Evolutionary conservation across 257 asterid genomes (phyloP).

Genomic region (Cruciata laevipes): DNA sequence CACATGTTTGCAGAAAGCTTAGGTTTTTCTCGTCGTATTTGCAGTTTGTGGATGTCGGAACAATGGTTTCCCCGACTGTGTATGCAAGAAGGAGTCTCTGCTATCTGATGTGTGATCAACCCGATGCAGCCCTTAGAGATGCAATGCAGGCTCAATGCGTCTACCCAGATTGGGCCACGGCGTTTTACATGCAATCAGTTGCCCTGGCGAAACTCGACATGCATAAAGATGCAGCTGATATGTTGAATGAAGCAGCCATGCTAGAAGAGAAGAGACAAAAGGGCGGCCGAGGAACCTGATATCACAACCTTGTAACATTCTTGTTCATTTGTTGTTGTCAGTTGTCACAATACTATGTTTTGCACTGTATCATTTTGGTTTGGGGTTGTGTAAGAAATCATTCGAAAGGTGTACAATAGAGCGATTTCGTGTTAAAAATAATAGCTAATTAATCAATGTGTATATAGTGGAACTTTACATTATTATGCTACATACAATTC

Average conservation of each 20-base stretch:
- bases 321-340: conserved; percentile 13
- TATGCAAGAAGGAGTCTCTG: conserved; percentile 89
- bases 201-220: conserved; percentile 93
- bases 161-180: conserved; percentile 90
- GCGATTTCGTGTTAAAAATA: conserved; percentile 27
- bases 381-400: conserved; percentile 26
- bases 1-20: not conserved
- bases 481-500: conserved; percentile 57
- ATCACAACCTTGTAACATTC: not conserved
- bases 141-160: conserved; percentile 99
- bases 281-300: conserved; percentile 45
- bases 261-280: conserved; percentile 79
- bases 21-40: conserved; percentile 5
- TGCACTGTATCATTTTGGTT: conserved; percentile 30
- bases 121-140: conserved; percentile 93
- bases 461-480: conserved; percentile 18
- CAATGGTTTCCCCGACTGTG: conserved; percentile 97
- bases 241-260: conserved; percentile 85
- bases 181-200: conserved; percentile 95
- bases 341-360: conserved; percentile 21
- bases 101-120: conserved; percentile 90
- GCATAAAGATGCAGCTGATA: conserved; percentile 96
- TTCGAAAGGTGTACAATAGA: conserved; percentile 38
- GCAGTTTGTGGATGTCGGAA: conserved; percentile 94
- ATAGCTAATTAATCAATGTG: conserved; percentile 23